These are phyloP conservation scores for Beauveria pseudobassiana DNA, from an alignment of 2,329 filamentous ascomycete species.

Conservation along the genomic window DNA sequence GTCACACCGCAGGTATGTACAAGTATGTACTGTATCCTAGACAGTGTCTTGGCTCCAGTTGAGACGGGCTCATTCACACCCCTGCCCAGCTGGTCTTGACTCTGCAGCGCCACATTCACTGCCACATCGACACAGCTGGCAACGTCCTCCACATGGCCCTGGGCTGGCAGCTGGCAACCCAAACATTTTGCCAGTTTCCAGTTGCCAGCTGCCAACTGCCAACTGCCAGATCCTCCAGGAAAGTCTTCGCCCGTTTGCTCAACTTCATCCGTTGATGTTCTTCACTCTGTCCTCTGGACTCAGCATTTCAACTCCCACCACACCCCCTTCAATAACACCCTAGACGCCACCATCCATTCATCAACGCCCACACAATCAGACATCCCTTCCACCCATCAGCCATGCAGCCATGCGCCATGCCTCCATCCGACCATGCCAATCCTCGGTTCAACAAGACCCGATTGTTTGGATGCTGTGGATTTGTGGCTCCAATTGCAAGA, in stretches of 20 bases:
- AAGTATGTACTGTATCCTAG: background rate
- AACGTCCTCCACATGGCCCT: background rate
- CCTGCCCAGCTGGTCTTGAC: conserved; percentile 4
- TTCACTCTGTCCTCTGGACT: background rate
- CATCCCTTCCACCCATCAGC: background rate
- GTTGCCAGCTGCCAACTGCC: background rate
- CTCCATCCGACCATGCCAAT: background rate
- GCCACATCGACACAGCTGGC: conserved; percentile 8
- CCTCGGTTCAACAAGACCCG: background rate
- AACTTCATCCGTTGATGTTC: background rate
- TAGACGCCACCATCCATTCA: background rate
- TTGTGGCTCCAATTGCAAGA: background rate
- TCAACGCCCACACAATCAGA: background rate
- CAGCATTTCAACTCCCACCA: background rate
- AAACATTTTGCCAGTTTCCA: background rate
- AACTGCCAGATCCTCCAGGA: background rate
- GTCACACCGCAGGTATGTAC: background rate
- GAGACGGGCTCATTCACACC: background rate
- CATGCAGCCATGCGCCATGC: background rate
- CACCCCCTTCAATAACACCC: background rate
- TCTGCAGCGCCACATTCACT: background rate
- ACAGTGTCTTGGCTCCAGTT: background rate
- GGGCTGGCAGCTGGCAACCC: background rate
- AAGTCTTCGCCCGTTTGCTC: background rate
- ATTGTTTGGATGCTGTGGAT: background rate